Conservation (phyloP, 495 filamentous ascomycete species). For the Cercophora scortea region DNA sequence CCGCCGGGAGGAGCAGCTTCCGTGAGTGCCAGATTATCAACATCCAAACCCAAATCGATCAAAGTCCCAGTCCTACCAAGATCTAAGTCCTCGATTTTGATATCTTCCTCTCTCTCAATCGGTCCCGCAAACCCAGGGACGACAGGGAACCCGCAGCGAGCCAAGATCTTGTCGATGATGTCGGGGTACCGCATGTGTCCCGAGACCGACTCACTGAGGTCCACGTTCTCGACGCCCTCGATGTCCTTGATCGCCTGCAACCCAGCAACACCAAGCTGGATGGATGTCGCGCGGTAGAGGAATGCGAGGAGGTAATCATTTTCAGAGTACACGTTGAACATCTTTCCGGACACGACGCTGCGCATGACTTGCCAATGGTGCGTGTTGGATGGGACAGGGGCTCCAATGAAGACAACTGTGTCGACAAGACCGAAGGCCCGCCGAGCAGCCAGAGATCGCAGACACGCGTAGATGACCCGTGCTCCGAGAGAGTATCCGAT, state of each 20-base stretch:
- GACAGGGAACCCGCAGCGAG: slow-evolving; percentile 59
- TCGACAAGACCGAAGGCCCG: slow-evolving; percentile 75
- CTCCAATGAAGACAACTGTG: slow-evolving; percentile 72
- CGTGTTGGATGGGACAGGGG: slow-evolving; percentile 60
- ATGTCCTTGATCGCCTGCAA: slow-evolving; percentile 57
- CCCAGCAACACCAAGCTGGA: slow-evolving; percentile 71
- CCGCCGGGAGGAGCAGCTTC: no score
- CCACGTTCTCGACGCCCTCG: slow-evolving; percentile 64
- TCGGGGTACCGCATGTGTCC: slow-evolving; percentile 69
- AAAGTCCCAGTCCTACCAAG: slow-evolving; percentile 20
- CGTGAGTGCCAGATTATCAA: slow-evolving; percentile 2
- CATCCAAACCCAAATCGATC: slow-evolving; percentile 42
- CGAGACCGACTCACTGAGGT: slow-evolving; percentile 63
- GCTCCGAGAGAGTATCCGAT: slow-evolving; percentile 82
- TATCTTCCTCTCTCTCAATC: slow-evolving; percentile 50
- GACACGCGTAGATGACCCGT: slow-evolving; percentile 70
- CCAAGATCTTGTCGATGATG: slow-evolving; percentile 60
- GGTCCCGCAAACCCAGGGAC: slow-evolving; percentile 43
- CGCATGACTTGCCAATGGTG: slow-evolving; percentile 62
- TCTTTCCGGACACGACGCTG: slow-evolving; percentile 61
- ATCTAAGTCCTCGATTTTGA: slow-evolving; percentile 24
- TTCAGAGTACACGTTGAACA: slow-evolving; percentile 70
- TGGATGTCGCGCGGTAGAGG: slow-evolving; percentile 66
- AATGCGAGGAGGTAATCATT: slow-evolving; percentile 74
- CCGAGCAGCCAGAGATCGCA: slow-evolving; percentile 58